Conservation (phyloP, 108 stramenopile genomes). For the Skeletonema menzelii region DNA sequence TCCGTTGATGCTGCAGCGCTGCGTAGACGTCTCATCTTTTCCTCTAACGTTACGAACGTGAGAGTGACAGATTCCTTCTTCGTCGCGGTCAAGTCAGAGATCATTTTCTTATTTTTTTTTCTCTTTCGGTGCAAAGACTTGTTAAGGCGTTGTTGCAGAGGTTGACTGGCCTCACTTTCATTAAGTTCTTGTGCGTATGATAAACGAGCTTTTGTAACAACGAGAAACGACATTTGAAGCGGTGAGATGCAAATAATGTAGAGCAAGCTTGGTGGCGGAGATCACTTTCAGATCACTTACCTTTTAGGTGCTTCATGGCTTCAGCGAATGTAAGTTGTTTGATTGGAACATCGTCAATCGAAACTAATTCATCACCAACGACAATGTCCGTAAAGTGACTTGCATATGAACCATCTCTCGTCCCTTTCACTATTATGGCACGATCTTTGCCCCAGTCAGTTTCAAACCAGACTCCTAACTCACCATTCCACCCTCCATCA, state of each 20-base stretch:
- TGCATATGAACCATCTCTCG: conserved; percentile 81
- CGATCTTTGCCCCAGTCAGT: conserved; percentile 82
- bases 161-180: background rate
- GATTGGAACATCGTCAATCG: conserved; percentile 76
- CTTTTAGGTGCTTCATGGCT: conserved; percentile 81
- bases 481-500: conserved; percentile 65
- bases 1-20: conserved; percentile 50
- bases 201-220: conserved; percentile 6
- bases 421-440: conserved; percentile 88
- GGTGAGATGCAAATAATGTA: background rate
- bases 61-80: conserved; percentile 50
- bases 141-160: conserved; percentile 1
- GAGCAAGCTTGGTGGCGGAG: background rate
- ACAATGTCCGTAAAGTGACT: conserved; percentile 82
- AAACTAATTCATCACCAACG: conserved; percentile 90
- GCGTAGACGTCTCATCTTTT: conserved; percentile 79
- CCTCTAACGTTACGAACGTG: conserved; percentile 90
- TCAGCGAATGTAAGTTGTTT: conserved; percentile 76
- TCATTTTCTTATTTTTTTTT: conserved; percentile 14
- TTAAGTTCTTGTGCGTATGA: conserved; percentile 11
- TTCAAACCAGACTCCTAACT: conserved; percentile 94
- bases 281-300: background rate
- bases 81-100: background rate
- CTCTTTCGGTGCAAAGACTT: conserved; percentile 8
- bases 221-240: background rate